A percentile compares a stretch with the other conserved stretches of the same genome.
These are phyloP conservation scores for Grammothele lineata DNA, from an alignment of 768 basidiomycete species.

Conservation along the genomic window DNA sequence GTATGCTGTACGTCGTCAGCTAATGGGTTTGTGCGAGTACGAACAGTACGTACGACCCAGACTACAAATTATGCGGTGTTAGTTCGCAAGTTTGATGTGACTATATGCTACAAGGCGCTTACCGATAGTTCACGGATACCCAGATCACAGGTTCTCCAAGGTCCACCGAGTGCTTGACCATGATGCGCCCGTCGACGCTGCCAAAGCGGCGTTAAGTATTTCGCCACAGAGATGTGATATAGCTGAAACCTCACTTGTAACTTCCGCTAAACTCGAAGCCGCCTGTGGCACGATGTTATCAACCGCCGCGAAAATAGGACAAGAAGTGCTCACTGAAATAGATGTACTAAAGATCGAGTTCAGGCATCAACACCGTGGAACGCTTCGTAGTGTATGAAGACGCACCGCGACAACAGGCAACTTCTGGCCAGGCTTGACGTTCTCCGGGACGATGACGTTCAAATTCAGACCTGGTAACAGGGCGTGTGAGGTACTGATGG, in stretches of 20 bases:
- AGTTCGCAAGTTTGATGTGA: neutral
- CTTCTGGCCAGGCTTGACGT: neutral
- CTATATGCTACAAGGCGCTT: neutral
- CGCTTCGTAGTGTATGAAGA: neutral
- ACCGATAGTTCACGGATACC: neutral
- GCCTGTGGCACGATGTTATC: neutral
- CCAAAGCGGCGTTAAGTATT: neutral
- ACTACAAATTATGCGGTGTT: too few species aligned
- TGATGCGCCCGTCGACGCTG: neutral
- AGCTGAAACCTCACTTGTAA: neutral
- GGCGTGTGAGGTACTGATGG: too few species aligned
- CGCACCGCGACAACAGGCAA: neutral
- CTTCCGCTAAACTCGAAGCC: neutral
- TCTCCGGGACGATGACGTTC: neutral
- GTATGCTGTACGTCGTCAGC: constrained; percentile 21
- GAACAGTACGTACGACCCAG: too few species aligned
- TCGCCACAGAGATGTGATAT: too few species aligned
- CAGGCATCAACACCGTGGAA: too few species aligned
- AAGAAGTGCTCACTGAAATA: neutral
- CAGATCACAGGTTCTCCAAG: neutral
- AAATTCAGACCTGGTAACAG: neutral
- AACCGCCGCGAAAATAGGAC: too few species aligned
- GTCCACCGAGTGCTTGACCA: neutral
- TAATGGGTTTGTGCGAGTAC: too few species aligned
- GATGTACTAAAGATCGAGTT: neutral